Evolutionary conservation across 306 rosid species (phyloP).

Genomic region (Dicorynia guianensis): DNA sequence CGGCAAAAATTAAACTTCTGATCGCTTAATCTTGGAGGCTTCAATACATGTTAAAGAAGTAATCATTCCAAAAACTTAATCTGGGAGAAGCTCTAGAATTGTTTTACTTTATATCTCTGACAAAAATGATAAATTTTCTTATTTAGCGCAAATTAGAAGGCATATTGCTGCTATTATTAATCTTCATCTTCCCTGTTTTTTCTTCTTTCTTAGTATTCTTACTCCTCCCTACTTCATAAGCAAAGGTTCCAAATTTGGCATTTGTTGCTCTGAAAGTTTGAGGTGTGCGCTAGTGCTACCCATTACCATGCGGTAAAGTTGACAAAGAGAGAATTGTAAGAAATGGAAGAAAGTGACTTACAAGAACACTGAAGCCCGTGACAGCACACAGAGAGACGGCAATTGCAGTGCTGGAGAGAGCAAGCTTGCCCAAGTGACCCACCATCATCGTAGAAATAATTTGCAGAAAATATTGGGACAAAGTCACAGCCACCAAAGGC

Average conservation of each 20-base stretch:
- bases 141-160: too few species aligned
- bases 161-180: too few species aligned
- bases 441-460: conserved; percentile 60
- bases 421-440: conserved; percentile 70
- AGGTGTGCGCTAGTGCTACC: neutral
- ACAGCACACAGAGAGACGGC: conserved; percentile 64
- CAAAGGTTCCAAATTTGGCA: neutral
- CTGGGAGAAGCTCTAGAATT: too few species aligned
- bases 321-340: neutral
- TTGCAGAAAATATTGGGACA: conserved; percentile 60
- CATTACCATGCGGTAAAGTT: neutral
- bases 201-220: neutral
- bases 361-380: conserved; percentile 63
- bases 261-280: neutral
- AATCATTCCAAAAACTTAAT: too few species aligned
- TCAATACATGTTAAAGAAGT: too few species aligned
- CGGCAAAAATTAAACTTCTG: too few species aligned
- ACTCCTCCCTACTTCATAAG: neutral
- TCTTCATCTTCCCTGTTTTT: neutral
- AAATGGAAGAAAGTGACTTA: conserved; percentile 41
- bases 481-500: conserved; percentile 62
- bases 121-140: too few species aligned
- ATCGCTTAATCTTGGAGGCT: too few species aligned
- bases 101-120: too few species aligned
- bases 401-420: conserved; percentile 70